Evolutionary conservation across 2,329 filamentous ascomycete genomes (phyloP), one percentile per base, ranked within the genome.

Genomic region (Colletotrichum zoysiae): DNA sequence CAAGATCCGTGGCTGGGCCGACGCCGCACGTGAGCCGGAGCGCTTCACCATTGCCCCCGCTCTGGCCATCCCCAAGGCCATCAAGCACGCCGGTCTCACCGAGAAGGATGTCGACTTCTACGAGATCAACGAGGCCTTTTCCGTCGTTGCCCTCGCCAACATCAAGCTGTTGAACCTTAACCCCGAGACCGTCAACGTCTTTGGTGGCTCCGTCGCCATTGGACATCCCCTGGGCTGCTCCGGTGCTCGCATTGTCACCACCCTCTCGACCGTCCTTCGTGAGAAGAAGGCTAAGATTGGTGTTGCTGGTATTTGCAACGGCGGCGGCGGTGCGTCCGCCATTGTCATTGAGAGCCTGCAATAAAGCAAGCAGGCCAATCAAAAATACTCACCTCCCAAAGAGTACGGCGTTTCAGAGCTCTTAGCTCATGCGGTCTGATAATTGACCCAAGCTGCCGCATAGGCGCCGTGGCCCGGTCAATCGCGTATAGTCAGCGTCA

Each of bases 121-220:
- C 83, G 96, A 99, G 88, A 98, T 99, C 88, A 99, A 99, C 87
- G 96, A 99, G 87, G 96, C 96, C 53, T 99, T 99, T 87, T 96
- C 93, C 74, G 96, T 97, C 61, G 96, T 99, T 74, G 94, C 96
- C 50, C 89, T 99, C 64, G 95, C 96, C 76, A 99, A 99, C 87
- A 91, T 97, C 85, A 97, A 99, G 89, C 83, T 98, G 67, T 90
- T 99, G 51, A 88, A 87, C 74, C 85, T 99, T 69, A 86, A 87
- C 75, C 88, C 93, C 75, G 93, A 95, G 72, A 97, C 95, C 85
- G 95, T 99, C 81, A 99, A 99, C 85, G 86, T 98, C 68, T 95
- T 95, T 79, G 96, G 96, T 79, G 96, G 96, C 81, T 93, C 96
- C 66, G 96, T 99, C 74, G 96, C 96, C 78, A 92, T 99, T 72